phyloP scores from a whole-genome alignment of 441 rosid species.

The Brassica hybrid region DNA sequence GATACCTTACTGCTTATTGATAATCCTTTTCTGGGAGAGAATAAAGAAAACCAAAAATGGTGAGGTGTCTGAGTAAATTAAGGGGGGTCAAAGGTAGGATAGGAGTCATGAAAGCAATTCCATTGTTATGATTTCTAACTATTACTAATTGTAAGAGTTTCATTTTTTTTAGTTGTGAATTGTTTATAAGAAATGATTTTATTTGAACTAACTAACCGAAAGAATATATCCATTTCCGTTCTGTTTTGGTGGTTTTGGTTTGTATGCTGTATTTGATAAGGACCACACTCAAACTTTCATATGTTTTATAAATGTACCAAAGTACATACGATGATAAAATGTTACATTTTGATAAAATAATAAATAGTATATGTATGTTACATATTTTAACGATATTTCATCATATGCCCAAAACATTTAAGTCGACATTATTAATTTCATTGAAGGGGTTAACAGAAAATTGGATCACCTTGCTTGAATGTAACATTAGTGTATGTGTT shows the following conservation, averaged over 20 bases:
- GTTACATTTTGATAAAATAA: too few relatives aligned
- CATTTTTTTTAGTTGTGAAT: too few relatives aligned
- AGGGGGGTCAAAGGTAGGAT: neutral
- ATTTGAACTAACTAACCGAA: neutral
- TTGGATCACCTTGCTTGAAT: neutral
- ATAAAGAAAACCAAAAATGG: neutral
- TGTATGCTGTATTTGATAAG: neutral
- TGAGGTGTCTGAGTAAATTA: neutral
- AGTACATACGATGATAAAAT: too few relatives aligned
- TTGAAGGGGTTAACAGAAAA: neutral
- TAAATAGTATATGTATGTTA: too few relatives aligned
- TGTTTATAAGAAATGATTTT: neutral
- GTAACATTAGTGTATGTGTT: neutral
- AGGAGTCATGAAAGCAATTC: neutral
- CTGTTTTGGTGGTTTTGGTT: neutral
- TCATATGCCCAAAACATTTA: neutral
- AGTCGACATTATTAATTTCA: neutral
- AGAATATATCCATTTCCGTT: neutral
- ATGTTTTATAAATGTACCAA: too few relatives aligned
- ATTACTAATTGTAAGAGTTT: too few relatives aligned
- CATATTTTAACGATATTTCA: too few relatives aligned
- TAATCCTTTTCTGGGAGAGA: neutral
- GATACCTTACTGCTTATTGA: neutral
- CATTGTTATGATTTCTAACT: neutral
- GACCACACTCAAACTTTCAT: neutral